phyloP scores from a whole-genome alignment of 2,329 filamentous ascomycete species.

The Talaromyces sp. region DNA sequence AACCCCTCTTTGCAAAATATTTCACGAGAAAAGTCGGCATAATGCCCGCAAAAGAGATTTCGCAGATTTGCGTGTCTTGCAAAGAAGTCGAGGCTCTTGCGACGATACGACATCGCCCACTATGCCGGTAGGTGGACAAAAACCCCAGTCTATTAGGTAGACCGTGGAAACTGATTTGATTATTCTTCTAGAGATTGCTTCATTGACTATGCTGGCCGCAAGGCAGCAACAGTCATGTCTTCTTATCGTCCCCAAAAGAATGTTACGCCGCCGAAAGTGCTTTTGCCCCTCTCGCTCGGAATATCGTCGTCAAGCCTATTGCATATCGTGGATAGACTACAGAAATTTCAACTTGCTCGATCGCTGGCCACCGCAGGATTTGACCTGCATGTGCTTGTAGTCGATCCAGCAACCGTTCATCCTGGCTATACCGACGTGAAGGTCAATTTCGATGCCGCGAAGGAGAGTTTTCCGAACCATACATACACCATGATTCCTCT shows the following conservation, averaged over 20 bases:
- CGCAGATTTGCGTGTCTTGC: slow-evolving; percentile 57
- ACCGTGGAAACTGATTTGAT: neutral
- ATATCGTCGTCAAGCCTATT: slow-evolving; percentile 75
- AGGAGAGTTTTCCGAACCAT: slow-evolving; percentile 64
- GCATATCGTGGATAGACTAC: slow-evolving; percentile 70
- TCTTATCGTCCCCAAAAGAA: slow-evolving; percentile 54
- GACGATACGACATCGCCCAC: slow-evolving; percentile 57
- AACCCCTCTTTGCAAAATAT: neutral
- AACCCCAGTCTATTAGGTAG: slow-evolving; percentile 2
- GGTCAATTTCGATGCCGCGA: slow-evolving; percentile 48
- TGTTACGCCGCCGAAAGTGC: slow-evolving; percentile 53
- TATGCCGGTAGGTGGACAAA: slow-evolving; percentile 55
- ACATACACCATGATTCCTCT: slow-evolving; percentile 63
- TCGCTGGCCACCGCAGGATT: slow-evolving; percentile 64
- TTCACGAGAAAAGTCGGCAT: neutral
- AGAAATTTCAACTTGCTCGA: slow-evolving; percentile 63
- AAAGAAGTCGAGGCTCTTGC: slow-evolving; percentile 51
- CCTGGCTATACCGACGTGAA: slow-evolving; percentile 25
- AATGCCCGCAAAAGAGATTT: slow-evolving; percentile 35
- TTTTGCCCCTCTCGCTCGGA: slow-evolving; percentile 81
- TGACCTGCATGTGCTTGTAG: slow-evolving; percentile 52
- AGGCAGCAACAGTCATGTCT: slow-evolving; percentile 76
- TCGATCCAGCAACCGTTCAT: slow-evolving; percentile 42
- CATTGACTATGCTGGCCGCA: slow-evolving; percentile 70
- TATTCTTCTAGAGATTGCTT: slow-evolving; percentile 65